phyloP scores from a whole-genome alignment of 1,139 yeast species.

The Keqinozyma sinolaborantium region DNA sequence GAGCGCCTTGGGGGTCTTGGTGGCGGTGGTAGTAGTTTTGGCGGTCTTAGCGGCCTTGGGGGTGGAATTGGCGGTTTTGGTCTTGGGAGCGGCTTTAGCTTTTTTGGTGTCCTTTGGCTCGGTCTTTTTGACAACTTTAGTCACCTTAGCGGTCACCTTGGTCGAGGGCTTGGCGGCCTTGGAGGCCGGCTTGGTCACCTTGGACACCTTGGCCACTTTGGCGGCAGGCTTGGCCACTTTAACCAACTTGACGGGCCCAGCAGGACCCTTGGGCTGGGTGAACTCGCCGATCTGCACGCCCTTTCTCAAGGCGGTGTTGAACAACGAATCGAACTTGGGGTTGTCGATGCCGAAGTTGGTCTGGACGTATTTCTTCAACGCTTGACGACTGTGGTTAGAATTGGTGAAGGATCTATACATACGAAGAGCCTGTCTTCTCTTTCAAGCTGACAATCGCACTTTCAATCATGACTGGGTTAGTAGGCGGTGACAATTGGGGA shows the following conservation, averaged over 20 bases:
- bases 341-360: constrained; percentile 59
- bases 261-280: constrained; percentile 83
- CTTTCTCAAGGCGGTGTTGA: constrained; percentile 76
- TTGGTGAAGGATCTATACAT: constrained; percentile 22
- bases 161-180: constrained; percentile 5
- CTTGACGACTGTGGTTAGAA: constrained; percentile 51
- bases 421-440: constrained; percentile 81
- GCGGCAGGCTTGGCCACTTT: constrained; percentile 34
- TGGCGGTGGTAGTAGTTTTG: constrained; percentile 3
- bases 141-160: constrained; percentile 1
- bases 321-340: constrained; percentile 67
- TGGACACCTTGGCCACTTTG: constrained; percentile 20
- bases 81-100: constrained; percentile 7
- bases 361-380: constrained; percentile 69
- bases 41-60: constrained; percentile 1
- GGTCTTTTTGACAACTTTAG: constrained; percentile 1
- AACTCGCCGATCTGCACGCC: constrained; percentile 79
- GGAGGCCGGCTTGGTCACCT: constrained; percentile 15
- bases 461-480: constrained; percentile 63
- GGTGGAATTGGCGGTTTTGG: background rate
- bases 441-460: constrained; percentile 70
- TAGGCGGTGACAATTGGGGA: constrained; percentile 8
- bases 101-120: constrained; percentile 6
- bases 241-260: constrained; percentile 64
- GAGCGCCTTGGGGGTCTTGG: constrained; percentile 5